Evolutionary conservation across 306 rosid species (phyloP), one percentile per base, ranked within the genome.

Genomic region (Glycine soja): DNA sequence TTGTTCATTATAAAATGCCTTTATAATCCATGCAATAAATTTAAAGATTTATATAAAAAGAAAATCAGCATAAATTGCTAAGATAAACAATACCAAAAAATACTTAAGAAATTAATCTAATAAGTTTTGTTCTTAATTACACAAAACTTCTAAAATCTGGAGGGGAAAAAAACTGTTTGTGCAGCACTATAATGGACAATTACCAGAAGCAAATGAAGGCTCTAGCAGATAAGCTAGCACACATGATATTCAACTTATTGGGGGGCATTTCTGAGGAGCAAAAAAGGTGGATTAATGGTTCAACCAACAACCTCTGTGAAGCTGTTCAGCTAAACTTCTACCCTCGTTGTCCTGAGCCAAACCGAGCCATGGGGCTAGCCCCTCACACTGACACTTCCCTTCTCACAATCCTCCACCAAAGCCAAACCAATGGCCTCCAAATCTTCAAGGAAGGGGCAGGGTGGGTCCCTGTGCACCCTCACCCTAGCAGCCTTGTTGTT

Each of bases 371-470:
- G 90, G 97, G 97, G 10, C 57, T 94, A 10, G 97, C 91, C 36
- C 89, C 92, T 0, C 98, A 92, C 77, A 94, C 94, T 0, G 98
- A 94, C 91, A 90, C 98, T 0, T 91, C 89, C 13, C 77, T 91
- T 2, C 4, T 94, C 18, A 94, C 98, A 14, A 54, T 92, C 70
- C 78, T 94, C 66, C 91, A 91, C 72, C 97, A 89, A 61, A 85
- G 80, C 45, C 79, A 87, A 64, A 83, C 76, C 32, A 78, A 6
- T 42, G 93, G 97, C 16, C 97, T 94, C 40, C 91, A 94, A 68
- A 32, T 94, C 59, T 85, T 80, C 85, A 86, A 76, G 38, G 88
- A 87, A 2, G 91, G 87, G 6, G 42, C 3, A 1, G 94, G 92
- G 2, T 94, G 92, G 95, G 84, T 90, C 45, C 78, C 80, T 0